Base-by-base conservation (phyloP, 345 rosid genomes). In the Microthlaspi erraticum region DNA sequence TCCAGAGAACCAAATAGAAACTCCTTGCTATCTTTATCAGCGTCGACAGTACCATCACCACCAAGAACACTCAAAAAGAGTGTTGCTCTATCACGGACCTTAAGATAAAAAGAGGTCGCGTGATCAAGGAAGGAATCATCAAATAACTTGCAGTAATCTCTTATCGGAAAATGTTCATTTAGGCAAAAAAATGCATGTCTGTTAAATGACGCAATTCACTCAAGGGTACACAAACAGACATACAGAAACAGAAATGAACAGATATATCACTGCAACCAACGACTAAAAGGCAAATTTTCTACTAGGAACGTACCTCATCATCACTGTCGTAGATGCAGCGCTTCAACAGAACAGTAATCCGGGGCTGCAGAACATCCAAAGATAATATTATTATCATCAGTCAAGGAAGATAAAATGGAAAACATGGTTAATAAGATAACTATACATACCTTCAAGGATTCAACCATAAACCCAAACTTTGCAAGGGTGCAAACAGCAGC, bases 21-120 rank as follows among this genome's bases (percentile, higher is more conserved):
- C 31, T 73, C 86, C 67, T 83, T 90, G 57, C 78, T 85, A 26
- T 78, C 87, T 76, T 82, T 75, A 48, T 81, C 88, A 72, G 90
- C 78, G 79, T 89, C 88, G 71, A 78, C 81, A 68, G 82, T 58
- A 73, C 79, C 91, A 70, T 89, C 89, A 53, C 82, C 85, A 45
- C 88, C 92, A 80, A 94, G 85, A 42, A 87, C 85, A 70, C 86
- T 89, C 62, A 94, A 79, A 84, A 85, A 94, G 34, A 94, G 85
- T 38, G 99, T 94, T 65, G 99, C 97, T 77, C 99, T 85, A 76
- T 94, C 99, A 74, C 97, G 97, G 65, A 94, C 97, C 99, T 94
- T 81, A 32, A 74, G 20, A 76, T 39, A 64, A 49, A 58, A 70
- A 55, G 23, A 63, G 29, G 50, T n/a, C 1, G 46, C 42, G 37